A percentile compares a stretch with the other conserved stretches of the same genome.
Evolutionary conservation across 441 rosid species (phyloP).

Genomic region (Aleurites moluccanus): DNA sequence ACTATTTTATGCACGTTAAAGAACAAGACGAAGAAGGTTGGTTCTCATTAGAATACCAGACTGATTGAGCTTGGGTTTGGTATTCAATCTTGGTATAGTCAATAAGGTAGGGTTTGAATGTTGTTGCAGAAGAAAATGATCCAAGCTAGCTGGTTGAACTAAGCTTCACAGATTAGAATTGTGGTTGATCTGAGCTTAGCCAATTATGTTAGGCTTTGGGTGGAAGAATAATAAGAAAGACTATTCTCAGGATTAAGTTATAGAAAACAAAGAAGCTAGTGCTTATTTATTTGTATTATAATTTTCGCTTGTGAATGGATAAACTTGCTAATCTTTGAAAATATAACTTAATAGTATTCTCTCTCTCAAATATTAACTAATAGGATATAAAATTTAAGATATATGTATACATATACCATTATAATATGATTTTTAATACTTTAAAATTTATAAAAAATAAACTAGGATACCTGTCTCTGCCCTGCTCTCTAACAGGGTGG

Average conservation of each 20-base stretch:
- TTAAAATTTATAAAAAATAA: not conserved
- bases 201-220: not conserved
- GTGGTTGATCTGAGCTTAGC: not conserved
- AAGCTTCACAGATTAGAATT: not conserved
- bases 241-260: not conserved
- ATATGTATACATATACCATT: too few relatives aligned
- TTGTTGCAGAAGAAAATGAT: too few relatives aligned
- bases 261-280: not conserved
- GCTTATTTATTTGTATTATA: not conserved
- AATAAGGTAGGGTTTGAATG: not conserved
- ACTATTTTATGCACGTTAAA: not conserved
- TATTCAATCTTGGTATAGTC: not conserved
- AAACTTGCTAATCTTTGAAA: too few relatives aligned
- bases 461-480: not conserved
- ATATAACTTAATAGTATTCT: too few relatives aligned
- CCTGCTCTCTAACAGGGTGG: not conserved
- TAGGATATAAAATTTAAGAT: too few relatives aligned
- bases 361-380: too few relatives aligned
- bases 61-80: not conserved
- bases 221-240: not conserved
- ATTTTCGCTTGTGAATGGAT: too few relatives aligned
- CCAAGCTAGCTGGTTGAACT: not conserved
- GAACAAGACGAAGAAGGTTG: not conserved
- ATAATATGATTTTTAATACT: not conserved
- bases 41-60: not conserved